Conservation (phyloP, 768 basidiomycete species). For the Kwoniella dejecticola region DNA sequence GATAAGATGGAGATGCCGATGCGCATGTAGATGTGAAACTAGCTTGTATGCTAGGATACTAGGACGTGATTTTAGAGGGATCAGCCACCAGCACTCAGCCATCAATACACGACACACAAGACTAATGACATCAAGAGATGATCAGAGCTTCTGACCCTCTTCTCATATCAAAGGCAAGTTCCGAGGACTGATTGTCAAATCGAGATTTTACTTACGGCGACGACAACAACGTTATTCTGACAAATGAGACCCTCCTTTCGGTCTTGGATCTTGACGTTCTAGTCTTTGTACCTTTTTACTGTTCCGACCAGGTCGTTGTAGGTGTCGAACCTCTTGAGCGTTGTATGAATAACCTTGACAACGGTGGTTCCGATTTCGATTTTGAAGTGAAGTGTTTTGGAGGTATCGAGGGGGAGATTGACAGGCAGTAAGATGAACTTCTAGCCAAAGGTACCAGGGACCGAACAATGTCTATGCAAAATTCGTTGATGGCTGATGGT, state of each 20-base stretch:
- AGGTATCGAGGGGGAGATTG: no score
- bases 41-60: not conserved
- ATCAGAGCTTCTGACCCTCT: not conserved
- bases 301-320: not conserved
- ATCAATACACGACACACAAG: not conserved
- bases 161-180: no score
- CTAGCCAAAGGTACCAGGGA: constrained; percentile 4
- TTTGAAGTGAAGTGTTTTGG: no score
- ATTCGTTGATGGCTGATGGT: no score
- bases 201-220: no score
- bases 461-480: not conserved
- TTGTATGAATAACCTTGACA: constrained; percentile 12
- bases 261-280: no score
- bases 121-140: not conserved
- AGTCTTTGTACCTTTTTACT: not conserved
- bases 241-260: no score
- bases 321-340: not conserved
- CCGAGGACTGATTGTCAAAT: no score
- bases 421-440: not conserved
- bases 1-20: no score
- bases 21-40: not conserved
- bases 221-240: no score
- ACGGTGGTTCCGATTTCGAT: not conserved
- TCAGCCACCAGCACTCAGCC: constrained; percentile 1
- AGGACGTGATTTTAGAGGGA: not conserved